phyloP scores from a whole-genome alignment of 1,284 basidiomycete genomes.

The Mycena citricolor region DNA sequence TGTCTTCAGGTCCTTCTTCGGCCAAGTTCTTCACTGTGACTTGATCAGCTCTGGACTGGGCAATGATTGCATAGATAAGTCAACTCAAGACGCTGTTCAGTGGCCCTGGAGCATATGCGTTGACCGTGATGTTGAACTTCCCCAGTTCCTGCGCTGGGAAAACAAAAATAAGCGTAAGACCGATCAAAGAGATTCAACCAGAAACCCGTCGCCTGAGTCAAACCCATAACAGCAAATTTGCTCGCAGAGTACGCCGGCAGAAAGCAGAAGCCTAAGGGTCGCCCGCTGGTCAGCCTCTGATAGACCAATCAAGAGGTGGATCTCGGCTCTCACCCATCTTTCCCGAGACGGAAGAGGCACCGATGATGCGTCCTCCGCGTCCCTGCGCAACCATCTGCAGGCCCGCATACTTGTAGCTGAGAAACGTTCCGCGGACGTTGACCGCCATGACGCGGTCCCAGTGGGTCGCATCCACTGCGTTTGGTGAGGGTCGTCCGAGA shows the following conservation, averaged over 20 bases:
- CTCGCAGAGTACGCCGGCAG: conserved; percentile 23
- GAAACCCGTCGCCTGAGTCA: conserved; percentile 26
- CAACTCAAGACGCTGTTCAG: conserved; percentile 23
- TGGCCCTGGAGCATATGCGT: conserved; percentile 17
- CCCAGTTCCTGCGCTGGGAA: conserved; percentile 29
- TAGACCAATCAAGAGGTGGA: no score
- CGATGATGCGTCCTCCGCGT: conserved; percentile 31
- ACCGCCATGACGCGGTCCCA: conserved; percentile 27
- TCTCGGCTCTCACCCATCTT: conserved; percentile 17
- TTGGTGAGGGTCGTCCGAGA: not conserved
- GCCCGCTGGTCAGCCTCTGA: not conserved
- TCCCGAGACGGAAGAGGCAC: conserved; percentile 26
- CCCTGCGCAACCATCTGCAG: conserved; percentile 31
- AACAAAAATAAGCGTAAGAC: not conserved
- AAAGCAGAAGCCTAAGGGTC: no score
- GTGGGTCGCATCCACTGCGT: conserved; percentile 15
- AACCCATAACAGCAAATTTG: conserved; percentile 28
- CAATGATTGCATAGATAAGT: not conserved
- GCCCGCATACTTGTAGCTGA: conserved; percentile 31
- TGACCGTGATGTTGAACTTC: conserved; percentile 25
- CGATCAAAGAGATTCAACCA: not conserved
- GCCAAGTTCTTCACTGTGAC: not conserved
- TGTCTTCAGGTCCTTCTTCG: not conserved
- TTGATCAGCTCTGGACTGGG: conserved; percentile 11
- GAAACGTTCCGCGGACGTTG: conserved; percentile 28